A percentile compares a stretch with the other conserved stretches of the same genome.
phyloP scores from a whole-genome alignment of 352 stramenopile species.

The Globisporangium echinulatum region DNA sequence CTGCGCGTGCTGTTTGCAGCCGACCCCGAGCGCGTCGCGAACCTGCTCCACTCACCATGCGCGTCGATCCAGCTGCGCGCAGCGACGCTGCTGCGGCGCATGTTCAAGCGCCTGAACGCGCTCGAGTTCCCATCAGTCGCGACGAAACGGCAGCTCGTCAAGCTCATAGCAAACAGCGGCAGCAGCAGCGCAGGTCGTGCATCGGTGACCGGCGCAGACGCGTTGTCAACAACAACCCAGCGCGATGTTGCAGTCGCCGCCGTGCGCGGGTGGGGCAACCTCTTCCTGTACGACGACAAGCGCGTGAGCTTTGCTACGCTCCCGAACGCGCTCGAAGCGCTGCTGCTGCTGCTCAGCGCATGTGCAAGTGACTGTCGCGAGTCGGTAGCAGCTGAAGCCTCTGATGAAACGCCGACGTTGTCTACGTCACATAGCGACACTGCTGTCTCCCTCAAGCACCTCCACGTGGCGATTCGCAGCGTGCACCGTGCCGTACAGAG shows the following conservation, averaged over 20 bases:
- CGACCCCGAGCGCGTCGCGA: constrained; percentile 49
- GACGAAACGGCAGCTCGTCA: constrained; percentile 38
- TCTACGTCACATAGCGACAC: neutral
- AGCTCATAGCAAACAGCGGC: constrained; percentile 17
- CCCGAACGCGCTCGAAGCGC: constrained; percentile 25
- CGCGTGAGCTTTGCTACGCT: constrained; percentile 32
- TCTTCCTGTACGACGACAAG: constrained; percentile 58
- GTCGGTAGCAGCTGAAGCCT: too few relatives aligned
- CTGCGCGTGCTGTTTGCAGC: constrained; percentile 32
- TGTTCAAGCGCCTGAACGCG: constrained; percentile 55
- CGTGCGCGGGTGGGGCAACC: constrained; percentile 55
- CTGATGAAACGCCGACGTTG: neutral
- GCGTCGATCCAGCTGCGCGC: constrained; percentile 22
- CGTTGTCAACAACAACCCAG: neutral
- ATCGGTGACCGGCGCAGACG: neutral
- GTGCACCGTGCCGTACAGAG: constrained; percentile 18
- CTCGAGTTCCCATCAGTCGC: constrained; percentile 27
- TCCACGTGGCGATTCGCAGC: constrained; percentile 26
- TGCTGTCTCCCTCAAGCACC: constrained; percentile 13
- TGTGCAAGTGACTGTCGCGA: constrained; percentile 4
- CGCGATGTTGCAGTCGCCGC: constrained; percentile 21
- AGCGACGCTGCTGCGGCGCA: constrained; percentile 31
- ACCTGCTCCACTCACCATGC: constrained; percentile 39
- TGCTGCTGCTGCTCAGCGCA: constrained; percentile 31
- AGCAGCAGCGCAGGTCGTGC: neutral